Conservation (phyloP, 139 green algal genomes). For the Auxenochlorella pyrenoidosa region DNA sequence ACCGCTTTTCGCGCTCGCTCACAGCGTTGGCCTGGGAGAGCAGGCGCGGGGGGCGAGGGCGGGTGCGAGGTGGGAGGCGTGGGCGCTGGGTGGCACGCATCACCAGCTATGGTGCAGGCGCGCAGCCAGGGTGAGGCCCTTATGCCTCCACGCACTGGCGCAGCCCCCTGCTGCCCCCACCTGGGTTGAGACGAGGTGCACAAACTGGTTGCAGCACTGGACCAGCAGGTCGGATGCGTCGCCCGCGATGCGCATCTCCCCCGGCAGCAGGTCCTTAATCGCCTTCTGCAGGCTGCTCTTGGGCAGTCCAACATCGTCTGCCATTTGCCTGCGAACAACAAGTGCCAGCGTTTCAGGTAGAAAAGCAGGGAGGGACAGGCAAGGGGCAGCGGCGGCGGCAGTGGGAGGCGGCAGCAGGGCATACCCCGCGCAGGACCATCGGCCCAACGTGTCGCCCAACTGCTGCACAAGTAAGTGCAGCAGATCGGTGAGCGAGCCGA, state of each 20-base stretch:
- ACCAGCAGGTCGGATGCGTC: slow-evolving; percentile 61
- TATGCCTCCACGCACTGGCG: neutral
- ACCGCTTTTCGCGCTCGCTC: slow-evolving; percentile 59
- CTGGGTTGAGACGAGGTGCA: slow-evolving; percentile 49
- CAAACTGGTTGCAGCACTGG: slow-evolving; percentile 60
- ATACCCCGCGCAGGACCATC: neutral
- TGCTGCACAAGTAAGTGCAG: too few relatives aligned
- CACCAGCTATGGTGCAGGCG: too few relatives aligned
- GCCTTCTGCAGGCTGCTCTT: slow-evolving; percentile 57
- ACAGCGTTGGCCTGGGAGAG: slow-evolving; percentile 66
- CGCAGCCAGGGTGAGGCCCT: too few relatives aligned
- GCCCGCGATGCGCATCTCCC: slow-evolving; percentile 51
- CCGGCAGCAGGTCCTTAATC: slow-evolving; percentile 61
- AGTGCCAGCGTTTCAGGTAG: neutral
- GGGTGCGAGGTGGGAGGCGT: too few relatives aligned
- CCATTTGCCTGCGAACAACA: too few relatives aligned
- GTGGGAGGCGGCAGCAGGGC: neutral
- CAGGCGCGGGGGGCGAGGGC: neutral
- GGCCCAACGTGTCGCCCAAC: too few relatives aligned
- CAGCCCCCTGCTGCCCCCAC: neutral
- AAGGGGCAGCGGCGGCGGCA: neutral
- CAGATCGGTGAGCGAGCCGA: too few relatives aligned
- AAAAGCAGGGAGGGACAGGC: neutral
- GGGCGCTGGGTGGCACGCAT: too few relatives aligned
- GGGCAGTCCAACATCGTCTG: slow-evolving; percentile 44